These are phyloP conservation scores for Fomes fomentarius DNA, from an alignment of 1,284 basidiomycete species.

Conservation along the genomic window DNA sequence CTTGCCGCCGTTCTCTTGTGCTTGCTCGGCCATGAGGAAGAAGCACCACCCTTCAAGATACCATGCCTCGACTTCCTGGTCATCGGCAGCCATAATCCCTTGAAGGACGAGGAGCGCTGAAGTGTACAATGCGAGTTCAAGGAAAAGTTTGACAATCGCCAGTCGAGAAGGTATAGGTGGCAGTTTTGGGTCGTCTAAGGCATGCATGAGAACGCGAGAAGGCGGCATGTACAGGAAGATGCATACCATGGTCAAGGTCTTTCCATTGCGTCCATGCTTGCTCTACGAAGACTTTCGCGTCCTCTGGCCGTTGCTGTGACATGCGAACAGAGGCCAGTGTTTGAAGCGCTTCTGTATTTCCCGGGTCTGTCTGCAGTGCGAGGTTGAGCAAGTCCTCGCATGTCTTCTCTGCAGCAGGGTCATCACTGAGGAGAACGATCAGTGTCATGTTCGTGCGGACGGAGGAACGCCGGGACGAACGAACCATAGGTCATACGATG, in stretches of 20 bases:
- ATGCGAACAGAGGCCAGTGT: slow-evolving; percentile 87
- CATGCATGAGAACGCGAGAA: neutral
- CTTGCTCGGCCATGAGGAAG: slow-evolving; percentile 76
- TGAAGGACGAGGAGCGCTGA: slow-evolving; percentile 79
- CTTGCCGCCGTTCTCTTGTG: slow-evolving; percentile 58
- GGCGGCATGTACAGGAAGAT: neutral
- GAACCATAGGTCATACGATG: slow-evolving; percentile 85
- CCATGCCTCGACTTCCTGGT: slow-evolving; percentile 90
- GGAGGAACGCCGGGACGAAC: slow-evolving; percentile 27
- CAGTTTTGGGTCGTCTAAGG: slow-evolving; percentile 68
- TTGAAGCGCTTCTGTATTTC: slow-evolving; percentile 82
- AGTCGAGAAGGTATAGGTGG: slow-evolving; percentile 79
- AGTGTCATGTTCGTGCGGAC: no score
- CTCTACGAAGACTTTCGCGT: slow-evolving; percentile 73
- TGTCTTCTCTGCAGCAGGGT: slow-evolving; percentile 76
- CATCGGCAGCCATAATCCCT: slow-evolving; percentile 81
- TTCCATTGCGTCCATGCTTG: slow-evolving; percentile 78
- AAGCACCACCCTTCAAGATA: slow-evolving; percentile 97
- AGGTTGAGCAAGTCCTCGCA: slow-evolving; percentile 79
- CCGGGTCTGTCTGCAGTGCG: slow-evolving; percentile 77
- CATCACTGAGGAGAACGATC: slow-evolving; percentile 58
- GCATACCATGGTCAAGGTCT: slow-evolving; percentile 70
- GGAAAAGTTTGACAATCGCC: slow-evolving; percentile 79
- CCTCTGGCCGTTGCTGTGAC: slow-evolving; percentile 84
- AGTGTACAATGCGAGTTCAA: slow-evolving; percentile 77